Base-by-base conservation (phyloP, 2,329 filamentous ascomycete species). In the Madurella mycetomatis region DNA sequence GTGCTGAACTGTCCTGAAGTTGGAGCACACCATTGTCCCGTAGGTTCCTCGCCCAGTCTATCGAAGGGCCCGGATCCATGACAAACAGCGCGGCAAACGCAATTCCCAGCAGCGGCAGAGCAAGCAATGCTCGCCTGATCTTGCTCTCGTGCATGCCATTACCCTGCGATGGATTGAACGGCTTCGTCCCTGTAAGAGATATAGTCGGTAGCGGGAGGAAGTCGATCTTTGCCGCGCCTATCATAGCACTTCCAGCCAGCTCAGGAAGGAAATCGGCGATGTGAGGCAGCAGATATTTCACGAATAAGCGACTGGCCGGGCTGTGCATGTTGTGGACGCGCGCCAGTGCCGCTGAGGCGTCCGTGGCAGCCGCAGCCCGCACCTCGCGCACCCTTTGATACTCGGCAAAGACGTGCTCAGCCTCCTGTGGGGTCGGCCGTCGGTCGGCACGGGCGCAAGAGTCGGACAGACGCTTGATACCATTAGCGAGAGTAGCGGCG, bases 91-190 rank as follows among this genome's bases (percentile, higher is more conserved):
- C 60, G 1, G 41, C 7, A 3, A 57, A 18, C 3, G 12, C n/a
- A 5, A 62, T 31, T 1, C 4, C 30, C 5, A 62, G 31, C 7
- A 62, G 25, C 1, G 60, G 58, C 30, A 60, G 25, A 3, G 44
- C 60, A 11, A 54, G 34, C 1, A 55, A 9, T 31, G 47, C 43
- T n/a, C 58, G 52, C 43, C 48, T 52, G 16, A 60, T 19, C 49
- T 48, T 58, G 58, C 58, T 60, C 46, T 60, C 58, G 17, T 41
- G 47, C 4, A 44, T 15, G 15, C 54, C 55, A 9, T 53, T 41
- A 34, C 55, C 58, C 32, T 56, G 51, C 18, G 40, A 41, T 18
- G 57, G 60, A 41, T 62, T 62, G 48, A 58, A 62, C 9, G 60
- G 60, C 37, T 40, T 47, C 9, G 47, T 54, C 3, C 49, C 55